Conservation (phyloP, 2,329 filamentous ascomycete species). For the Zopfia rhizophila region DNA sequence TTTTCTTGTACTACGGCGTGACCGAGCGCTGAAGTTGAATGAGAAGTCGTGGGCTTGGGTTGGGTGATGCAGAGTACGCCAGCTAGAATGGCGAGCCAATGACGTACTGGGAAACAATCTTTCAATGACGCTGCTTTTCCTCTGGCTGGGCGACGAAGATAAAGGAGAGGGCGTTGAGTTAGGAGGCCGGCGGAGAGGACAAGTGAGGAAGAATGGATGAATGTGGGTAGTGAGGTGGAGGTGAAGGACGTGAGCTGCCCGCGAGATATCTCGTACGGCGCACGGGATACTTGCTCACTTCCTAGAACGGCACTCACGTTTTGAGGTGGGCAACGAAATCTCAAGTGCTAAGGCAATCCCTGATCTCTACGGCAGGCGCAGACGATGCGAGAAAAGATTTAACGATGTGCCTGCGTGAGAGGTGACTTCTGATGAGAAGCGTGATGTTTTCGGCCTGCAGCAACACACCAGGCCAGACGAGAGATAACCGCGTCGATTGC, state of each 20-base stretch:
- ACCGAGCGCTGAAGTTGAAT: conserved; percentile 15
- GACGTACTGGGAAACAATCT: conserved; percentile 21
- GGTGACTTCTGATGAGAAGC: conserved; percentile 18
- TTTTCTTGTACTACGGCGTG: conserved; percentile 26
- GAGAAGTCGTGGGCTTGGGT: conserved; percentile 19
- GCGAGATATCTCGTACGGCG: not conserved
- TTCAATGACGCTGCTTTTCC: conserved; percentile 5
- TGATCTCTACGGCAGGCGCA: conserved; percentile 30
- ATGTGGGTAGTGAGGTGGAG: no score
- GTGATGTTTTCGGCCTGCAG: conserved; percentile 33
- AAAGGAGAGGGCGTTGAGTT: conserved; percentile 1
- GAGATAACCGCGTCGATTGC: conserved; percentile 34
- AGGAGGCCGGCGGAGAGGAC: no score
- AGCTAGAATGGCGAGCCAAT: conserved; percentile 33
- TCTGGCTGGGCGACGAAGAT: not conserved
- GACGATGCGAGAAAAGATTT: conserved; percentile 13
- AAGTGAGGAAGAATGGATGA: conserved; percentile 4
- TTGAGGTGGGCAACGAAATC: conserved; percentile 34
- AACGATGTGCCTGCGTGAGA: conserved; percentile 3
- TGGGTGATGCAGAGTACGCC: conserved; percentile 38
- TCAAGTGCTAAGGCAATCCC: conserved; percentile 29
- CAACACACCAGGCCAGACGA: conserved; percentile 41
- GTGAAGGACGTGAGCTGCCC: not conserved
- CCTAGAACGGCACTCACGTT: conserved; percentile 34
- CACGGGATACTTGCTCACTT: conserved; percentile 22